These are phyloP conservation scores for Leccinum olivaceopallidum DNA, from an alignment of 768 basidiomycete species.

Conservation along the genomic window DNA sequence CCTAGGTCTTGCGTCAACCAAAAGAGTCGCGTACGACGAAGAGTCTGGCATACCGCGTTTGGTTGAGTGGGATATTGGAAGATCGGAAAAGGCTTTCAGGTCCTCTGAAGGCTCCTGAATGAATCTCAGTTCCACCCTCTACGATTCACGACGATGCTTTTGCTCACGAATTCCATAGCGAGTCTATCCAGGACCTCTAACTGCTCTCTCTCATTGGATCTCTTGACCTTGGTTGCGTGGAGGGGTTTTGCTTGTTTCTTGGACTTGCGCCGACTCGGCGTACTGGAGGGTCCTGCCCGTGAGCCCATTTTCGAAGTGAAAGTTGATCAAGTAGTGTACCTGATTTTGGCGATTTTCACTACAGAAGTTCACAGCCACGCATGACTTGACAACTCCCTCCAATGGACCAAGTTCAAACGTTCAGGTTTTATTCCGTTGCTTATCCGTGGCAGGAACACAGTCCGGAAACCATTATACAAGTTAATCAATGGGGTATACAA, in stretches of 20 bases:
- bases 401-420: too few relatives aligned
- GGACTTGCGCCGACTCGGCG: constrained; percentile 9
- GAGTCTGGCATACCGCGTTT: constrained; percentile 55
- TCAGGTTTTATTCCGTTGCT: too few relatives aligned
- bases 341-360: too few relatives aligned
- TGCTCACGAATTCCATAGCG: constrained; percentile 52
- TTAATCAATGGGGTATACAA: too few relatives aligned
- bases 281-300: constrained; percentile 20
- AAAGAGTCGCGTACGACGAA: background rate
- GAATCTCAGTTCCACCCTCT: constrained; percentile 14
- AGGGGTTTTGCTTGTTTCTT: constrained; percentile 18
- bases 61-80: constrained; percentile 77
- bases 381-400: too few relatives aligned
- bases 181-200: constrained; percentile 50
- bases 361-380: too few relatives aligned
- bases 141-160: background rate
- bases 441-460: too few relatives aligned
- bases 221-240: constrained; percentile 39
- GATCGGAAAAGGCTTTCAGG: constrained; percentile 59
- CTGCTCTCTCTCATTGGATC: constrained; percentile 47
- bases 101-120: constrained; percentile 51
- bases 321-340: background rate
- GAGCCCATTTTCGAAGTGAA: constrained; percentile 17
- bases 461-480: background rate
- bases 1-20: constrained; percentile 43